Evolutionary conservation across 2,329 filamentous ascomycete genomes (phyloP), one percentile per base, ranked within the genome.

Genomic region (Magnaporthiopsis incrustans): DNA sequence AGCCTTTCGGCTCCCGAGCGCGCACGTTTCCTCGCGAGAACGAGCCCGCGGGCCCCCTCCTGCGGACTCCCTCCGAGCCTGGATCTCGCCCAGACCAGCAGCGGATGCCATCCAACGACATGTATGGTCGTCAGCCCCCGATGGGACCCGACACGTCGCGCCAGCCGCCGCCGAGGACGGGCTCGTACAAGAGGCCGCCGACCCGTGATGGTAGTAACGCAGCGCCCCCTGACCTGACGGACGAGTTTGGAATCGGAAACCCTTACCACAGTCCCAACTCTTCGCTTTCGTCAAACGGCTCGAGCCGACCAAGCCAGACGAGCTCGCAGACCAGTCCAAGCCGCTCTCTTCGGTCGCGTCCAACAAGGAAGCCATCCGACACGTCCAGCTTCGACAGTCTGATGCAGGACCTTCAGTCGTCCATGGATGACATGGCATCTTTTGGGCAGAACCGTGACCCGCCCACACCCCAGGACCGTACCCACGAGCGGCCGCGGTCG

Each of bases 271-370:
- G 83, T 4, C 77, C 85, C 0, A 85, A 86, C 1, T 82, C 84
- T 66, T 91, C 88, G 2, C 81, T 83, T 32, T 87, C 86, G 0
- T 91, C 89, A 0, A 85, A 83, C 25, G 81, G 82, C 59, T 90
- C 88, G 2, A 82, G 85, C 69, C 82, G 83, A 66, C 77, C 82
- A 1, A 90, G 87, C 70, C 88, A 87, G 10, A 74, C 73, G 57
- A 85, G 85, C 3, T 88, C 87, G 7, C 73, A 73, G 62, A 85
- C 85, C 2, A 87, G 83, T 67, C 81, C 84, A 4, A 80, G 84
- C 10, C 74, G 76, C 22, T 81, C 79, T 1, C 70, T 73, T 6
- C 69, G 68, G 12, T 69, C 71, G 12, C 72, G 75, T 22, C n/a
- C 57, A 7, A 30, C 57, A 27, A 74, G 76, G 35, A 77, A 78